phyloP scores from a whole-genome alignment of 2,329 filamentous ascomycete genomes.

The Exophiala sp. region DNA sequence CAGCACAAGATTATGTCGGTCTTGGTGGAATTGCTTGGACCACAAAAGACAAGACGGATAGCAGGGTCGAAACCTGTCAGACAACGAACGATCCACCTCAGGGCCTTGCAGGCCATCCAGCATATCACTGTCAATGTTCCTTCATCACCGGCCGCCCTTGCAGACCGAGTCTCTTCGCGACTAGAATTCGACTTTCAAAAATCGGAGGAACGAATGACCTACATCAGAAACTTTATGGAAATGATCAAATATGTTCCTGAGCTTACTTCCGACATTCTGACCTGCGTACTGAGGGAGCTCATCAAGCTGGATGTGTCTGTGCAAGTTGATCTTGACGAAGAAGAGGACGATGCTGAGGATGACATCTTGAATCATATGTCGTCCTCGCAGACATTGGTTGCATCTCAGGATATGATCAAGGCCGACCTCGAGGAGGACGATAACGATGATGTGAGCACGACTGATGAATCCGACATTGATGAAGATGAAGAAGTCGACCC shows the following conservation, averaged over 20 bases:
- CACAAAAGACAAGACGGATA: slow-evolving; percentile 48
- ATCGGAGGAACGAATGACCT: slow-evolving; percentile 74
- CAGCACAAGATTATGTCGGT: slow-evolving; percentile 68
- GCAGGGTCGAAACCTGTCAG: slow-evolving; percentile 54
- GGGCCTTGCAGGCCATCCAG: slow-evolving; percentile 69
- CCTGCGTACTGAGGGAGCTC: slow-evolving; percentile 75
- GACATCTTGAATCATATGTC: slow-evolving; percentile 56
- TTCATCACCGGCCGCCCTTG: slow-evolving; percentile 64
- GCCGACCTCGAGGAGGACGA: slow-evolving; percentile 44
- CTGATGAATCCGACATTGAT: slow-evolving; percentile 66
- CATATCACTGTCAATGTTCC: slow-evolving; percentile 77
- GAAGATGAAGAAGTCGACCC: slow-evolving; percentile 55
- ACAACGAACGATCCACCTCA: slow-evolving; percentile 59
- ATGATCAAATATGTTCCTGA: slow-evolving; percentile 72
- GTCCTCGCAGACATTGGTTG: slow-evolving; percentile 26
- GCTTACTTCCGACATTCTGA: slow-evolving; percentile 71
- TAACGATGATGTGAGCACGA: slow-evolving; percentile 30
- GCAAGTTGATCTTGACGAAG: slow-evolving; percentile 84
- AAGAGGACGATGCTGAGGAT: slow-evolving; percentile 81
- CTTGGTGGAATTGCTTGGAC: slow-evolving; percentile 71
- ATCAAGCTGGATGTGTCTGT: slow-evolving; percentile 95
- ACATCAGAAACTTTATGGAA: slow-evolving; percentile 74
- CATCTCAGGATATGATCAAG: slow-evolving; percentile 41
- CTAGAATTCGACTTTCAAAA: slow-evolving; percentile 75
- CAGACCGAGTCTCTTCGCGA: slow-evolving; percentile 58